Base-by-base conservation (phyloP, 805 yeast genomes). In the Ogataea saltuana region DNA sequence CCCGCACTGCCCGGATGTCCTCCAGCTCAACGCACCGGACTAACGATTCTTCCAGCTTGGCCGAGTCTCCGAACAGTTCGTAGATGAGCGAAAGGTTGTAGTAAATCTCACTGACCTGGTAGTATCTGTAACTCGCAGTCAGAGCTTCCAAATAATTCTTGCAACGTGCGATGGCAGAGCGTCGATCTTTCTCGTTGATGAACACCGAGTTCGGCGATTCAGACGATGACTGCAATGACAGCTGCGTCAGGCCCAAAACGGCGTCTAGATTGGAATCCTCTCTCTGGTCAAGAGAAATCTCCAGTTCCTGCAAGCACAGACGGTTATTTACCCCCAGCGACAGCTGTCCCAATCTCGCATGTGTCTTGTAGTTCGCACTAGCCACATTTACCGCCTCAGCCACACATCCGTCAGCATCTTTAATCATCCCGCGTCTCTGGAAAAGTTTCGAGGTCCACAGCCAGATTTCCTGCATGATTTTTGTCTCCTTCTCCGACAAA, bases 381-480 rank as follows among this genome's bases (percentile, higher is more conserved):
- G 56, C 65, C 3, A 73, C 69, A 1, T 70, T 62, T 44, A 76
- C 83, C 1, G 95, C 88, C 61, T 88, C 96, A 6, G 74, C 71
- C 4, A 88, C 72, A 35, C 95, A 83, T 45, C 76, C 80, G 53
- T 80, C 81, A 1, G 90, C 80, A 41, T 88, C 95, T 2, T 68
- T 72, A 1, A 66, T 49, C 29, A 76, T 61, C 1, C 76, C 81
- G 5, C 76, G 71, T 45, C 76, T 75, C 53, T 76, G 66, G 58
- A 87, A 88, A 20, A 88, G 65, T 27, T 74, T 72, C 0, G 88
- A 74, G 0, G 87, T 73, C 77, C 88, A 78, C 38, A 89, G 60
- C 96, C 97, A 89, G 18, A 87, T 56, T 25, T 71, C 70, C 53
- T 82, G 88, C 34, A 81, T 58, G 8, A 79, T 55, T 18, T 53